Conservation (phyloP, 805 yeast genomes). For the Wickerhamiella azymoides region DNA sequence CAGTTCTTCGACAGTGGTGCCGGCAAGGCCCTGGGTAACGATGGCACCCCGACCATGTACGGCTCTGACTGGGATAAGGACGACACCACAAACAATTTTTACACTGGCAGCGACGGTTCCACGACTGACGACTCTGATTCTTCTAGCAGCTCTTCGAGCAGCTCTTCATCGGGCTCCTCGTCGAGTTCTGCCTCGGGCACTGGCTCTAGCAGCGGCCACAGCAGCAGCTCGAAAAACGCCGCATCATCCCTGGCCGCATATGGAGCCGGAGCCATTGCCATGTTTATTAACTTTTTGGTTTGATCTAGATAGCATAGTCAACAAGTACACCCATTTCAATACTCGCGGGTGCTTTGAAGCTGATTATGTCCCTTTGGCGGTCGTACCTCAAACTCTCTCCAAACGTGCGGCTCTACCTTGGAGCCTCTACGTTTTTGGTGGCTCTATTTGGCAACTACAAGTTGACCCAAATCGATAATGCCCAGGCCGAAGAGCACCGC, state of each 20-base stretch:
- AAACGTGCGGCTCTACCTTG: slow-evolving; percentile 15
- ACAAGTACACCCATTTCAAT: no score
- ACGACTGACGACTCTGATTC: slow-evolving; percentile 8
- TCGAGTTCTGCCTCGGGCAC: slow-evolving; percentile 10
- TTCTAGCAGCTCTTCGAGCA: no score
- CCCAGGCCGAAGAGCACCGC: slow-evolving; percentile 12
- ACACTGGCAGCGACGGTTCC: slow-evolving; percentile 4
- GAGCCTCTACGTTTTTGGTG: slow-evolving; percentile 13
- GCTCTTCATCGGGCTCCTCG: slow-evolving; percentile 12
- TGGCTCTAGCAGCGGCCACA: not conserved
- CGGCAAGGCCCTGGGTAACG: slow-evolving; percentile 40
- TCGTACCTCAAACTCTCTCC: slow-evolving; percentile 15
- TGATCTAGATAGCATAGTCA: not conserved
- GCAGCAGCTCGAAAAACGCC: slow-evolving; percentile 10
- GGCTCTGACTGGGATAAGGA: slow-evolving; percentile 23
- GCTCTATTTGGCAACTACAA: slow-evolving; percentile 17
- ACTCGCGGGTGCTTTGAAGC: no score
- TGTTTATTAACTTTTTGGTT: slow-evolving; percentile 1
- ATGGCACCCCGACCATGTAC: slow-evolving; percentile 27
- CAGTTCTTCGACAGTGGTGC: slow-evolving; percentile 51
- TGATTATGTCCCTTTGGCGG: slow-evolving; percentile 12
- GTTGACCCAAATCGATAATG: slow-evolving; percentile 14
- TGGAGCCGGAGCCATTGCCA: not conserved
- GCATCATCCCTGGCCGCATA: slow-evolving; percentile 11
- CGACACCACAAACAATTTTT: slow-evolving; percentile 1